phyloP scores from a whole-genome alignment of 768 basidiomycete species.

The Mycena leptocephala region DNA sequence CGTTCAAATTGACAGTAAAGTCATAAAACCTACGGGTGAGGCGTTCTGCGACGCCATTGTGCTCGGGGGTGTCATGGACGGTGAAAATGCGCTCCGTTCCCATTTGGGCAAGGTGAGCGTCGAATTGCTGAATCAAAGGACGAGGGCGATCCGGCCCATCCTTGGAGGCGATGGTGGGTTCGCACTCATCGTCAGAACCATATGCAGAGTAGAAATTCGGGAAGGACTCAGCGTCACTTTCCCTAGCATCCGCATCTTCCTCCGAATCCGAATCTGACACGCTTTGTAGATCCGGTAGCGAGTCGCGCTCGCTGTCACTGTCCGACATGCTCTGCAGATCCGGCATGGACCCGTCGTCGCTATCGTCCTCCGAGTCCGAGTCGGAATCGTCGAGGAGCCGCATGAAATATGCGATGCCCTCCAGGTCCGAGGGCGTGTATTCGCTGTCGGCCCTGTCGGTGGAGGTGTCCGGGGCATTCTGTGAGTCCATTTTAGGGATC shows the following conservation, averaged over 20 bases:
- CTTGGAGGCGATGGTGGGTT: no score
- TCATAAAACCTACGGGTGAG: no score
- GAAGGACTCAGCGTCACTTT: slow-evolving; percentile 22
- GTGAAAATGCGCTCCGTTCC: no score
- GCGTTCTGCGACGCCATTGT: no score
- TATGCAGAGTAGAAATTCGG: neutral
- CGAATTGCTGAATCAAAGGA: no score
- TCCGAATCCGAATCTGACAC: slow-evolving; percentile 10
- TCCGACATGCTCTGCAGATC: slow-evolving; percentile 7
- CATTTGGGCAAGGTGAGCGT: no score
- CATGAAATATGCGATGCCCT: no score
- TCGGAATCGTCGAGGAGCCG: no score
- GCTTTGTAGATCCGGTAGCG: slow-evolving; percentile 16
- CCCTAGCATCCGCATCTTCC: neutral
- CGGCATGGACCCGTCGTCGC: neutral
- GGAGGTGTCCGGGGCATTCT: neutral
- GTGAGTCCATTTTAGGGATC: neutral
- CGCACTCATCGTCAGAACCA: neutral
- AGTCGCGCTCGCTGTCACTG: neutral
- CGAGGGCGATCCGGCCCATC: neutral
- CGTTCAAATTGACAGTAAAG: no score
- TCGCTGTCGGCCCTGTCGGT: no score
- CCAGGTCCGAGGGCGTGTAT: no score
- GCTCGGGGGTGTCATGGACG: no score
- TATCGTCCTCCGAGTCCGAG: neutral